Evolutionary conservation across 2,329 filamentous ascomycete genomes (phyloP).

Genomic region (Cercospora sp.): DNA sequence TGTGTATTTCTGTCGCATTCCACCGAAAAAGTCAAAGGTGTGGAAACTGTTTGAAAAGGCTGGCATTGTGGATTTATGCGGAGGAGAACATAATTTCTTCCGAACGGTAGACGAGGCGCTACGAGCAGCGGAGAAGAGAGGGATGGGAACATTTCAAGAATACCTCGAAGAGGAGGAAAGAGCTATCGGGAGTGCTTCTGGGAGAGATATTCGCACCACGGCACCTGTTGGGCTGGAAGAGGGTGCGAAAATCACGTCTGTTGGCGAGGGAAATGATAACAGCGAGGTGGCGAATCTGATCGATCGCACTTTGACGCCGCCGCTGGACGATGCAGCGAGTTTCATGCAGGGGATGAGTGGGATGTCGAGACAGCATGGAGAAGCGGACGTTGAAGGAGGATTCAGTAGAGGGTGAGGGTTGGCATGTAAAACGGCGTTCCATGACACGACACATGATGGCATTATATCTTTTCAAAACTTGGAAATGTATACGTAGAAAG

Average conservation of each 20-base stretch:
- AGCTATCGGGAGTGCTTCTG: not conserved
- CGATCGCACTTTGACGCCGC: constrained; percentile 10
- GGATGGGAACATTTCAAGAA: constrained; percentile 15
- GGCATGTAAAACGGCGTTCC: no score
- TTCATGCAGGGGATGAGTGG: constrained; percentile 14
- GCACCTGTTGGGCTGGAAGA: not conserved
- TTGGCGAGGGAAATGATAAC: not conserved
- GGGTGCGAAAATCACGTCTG: not conserved
- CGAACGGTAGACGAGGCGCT: constrained; percentile 81
- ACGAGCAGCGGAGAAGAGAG: constrained; percentile 70
- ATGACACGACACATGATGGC: not conserved
- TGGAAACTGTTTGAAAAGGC: constrained; percentile 72
- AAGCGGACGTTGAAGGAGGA: constrained; percentile 11
- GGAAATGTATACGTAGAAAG: not conserved
- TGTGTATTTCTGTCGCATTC: constrained; percentile 70
- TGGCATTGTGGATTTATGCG: constrained; percentile 81
- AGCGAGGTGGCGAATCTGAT: not conserved
- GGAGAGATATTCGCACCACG: not conserved
- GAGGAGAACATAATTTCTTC: constrained; percentile 77
- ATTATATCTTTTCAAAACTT: not conserved
- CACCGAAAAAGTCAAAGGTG: constrained; percentile 54
- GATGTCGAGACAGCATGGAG: not conserved
- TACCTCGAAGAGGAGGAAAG: not conserved
- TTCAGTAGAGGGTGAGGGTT: constrained; percentile 4
- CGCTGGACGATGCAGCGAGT: constrained; percentile 6